A percentile compares a stretch with the other conserved stretches of the same genome.
Evolutionary conservation across 1,284 basidiomycete genomes (phyloP).

Genomic region (Vanrija sp.): DNA sequence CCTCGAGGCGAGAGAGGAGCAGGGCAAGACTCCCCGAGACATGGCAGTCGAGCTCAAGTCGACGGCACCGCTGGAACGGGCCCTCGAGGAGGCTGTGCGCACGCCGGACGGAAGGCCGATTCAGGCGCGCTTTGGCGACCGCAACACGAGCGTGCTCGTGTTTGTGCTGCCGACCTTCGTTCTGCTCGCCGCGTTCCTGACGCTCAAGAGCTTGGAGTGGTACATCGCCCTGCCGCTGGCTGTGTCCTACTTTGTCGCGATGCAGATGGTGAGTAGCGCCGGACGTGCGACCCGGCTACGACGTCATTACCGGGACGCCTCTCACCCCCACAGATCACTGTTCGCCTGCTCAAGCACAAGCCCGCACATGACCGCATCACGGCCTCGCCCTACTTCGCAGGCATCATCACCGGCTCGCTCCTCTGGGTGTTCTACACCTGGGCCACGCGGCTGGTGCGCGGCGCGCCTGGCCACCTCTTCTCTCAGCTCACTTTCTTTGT

Average conservation of each 20-base stretch:
- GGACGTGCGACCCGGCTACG: background rate
- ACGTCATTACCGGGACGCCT: background rate
- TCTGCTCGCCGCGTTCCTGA: conserved; percentile 69
- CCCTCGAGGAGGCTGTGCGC: conserved; percentile 67
- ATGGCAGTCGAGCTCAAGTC: conserved; percentile 94
- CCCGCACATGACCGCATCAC: conserved; percentile 41
- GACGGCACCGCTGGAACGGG: conserved; percentile 78
- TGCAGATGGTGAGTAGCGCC: conserved; percentile 72
- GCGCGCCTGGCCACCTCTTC: conserved; percentile 54
- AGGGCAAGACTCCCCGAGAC: conserved; percentile 84
- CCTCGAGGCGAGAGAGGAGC: conserved; percentile 71
- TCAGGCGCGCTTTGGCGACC: conserved; percentile 50
- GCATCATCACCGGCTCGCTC: conserved; percentile 80
- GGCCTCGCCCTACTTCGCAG: conserved; percentile 75
- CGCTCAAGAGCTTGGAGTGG: conserved; percentile 67
- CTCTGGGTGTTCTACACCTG: conserved; percentile 83
- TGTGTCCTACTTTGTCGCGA: conserved; percentile 77
- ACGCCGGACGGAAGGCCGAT: conserved; percentile 30
- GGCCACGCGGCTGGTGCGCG: conserved; percentile 53
- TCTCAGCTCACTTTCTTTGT: conserved; percentile 72
- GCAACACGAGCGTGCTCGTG: conserved; percentile 75
- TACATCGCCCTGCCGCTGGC: conserved; percentile 81
- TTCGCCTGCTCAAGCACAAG: conserved; percentile 32
- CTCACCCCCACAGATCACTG: conserved; percentile 21
- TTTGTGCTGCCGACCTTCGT: conserved; percentile 73